Evolutionary conservation across 2,329 filamentous ascomycete genomes (phyloP).

Genomic region (Colletotrichum musicola): DNA sequence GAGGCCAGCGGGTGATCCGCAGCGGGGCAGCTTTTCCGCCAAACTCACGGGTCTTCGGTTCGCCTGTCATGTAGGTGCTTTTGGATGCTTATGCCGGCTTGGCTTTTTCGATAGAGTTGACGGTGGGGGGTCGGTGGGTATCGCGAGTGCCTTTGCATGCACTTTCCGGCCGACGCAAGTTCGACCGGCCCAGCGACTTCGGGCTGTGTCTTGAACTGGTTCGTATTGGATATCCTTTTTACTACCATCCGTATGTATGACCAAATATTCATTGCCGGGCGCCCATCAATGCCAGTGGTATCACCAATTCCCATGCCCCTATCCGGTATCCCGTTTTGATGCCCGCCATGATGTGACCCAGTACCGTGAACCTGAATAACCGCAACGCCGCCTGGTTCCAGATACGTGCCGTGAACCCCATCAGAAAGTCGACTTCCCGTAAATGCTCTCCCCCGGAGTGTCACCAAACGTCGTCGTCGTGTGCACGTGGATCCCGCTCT

Average conservation of each 20-base stretch:
- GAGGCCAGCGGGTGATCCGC: no score
- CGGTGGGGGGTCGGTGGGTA: neutral
- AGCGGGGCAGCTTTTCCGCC: no score
- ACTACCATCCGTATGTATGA: neutral
- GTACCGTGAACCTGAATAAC: neutral
- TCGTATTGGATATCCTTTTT: constrained; percentile 3
- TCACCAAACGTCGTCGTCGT: constrained; percentile 38
- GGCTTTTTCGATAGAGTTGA: constrained; percentile 17
- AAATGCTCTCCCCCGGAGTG: neutral
- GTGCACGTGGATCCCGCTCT: constrained; percentile 40
- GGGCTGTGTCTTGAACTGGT: neutral
- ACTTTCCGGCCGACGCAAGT: neutral
- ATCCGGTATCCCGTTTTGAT: neutral
- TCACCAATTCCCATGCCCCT: neutral
- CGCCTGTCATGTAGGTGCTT: neutral
- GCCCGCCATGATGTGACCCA: neutral
- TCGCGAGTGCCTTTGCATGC: neutral
- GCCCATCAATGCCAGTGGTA: constrained; percentile 12
- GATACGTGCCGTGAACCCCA: no score
- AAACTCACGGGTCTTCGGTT: no score
- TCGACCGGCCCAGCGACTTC: neutral
- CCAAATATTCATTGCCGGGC: neutral
- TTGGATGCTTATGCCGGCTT: neutral
- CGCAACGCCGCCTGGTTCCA: no score
- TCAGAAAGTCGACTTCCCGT: constrained; percentile 1